These are phyloP conservation scores for Gomphus sp. DNA, from an alignment of 1,284 basidiomycete species.

Conservation along the genomic window DNA sequence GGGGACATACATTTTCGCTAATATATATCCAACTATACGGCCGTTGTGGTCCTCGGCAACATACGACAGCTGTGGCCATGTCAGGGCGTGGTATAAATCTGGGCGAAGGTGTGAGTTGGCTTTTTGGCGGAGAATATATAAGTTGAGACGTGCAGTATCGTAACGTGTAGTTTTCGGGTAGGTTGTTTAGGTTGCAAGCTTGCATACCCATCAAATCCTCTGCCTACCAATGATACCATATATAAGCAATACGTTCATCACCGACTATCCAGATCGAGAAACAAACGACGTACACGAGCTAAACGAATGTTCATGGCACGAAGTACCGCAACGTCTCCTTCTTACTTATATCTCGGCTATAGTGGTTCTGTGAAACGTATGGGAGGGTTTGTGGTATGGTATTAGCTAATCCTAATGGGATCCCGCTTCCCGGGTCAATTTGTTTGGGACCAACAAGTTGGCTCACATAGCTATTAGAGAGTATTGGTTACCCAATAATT, in stretches of 20 bases:
- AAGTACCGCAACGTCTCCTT: not conserved
- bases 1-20: constrained; percentile 78
- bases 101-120: not conserved
- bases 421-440: too few relatives aligned
- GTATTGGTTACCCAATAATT: too few relatives aligned
- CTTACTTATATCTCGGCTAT: too few relatives aligned
- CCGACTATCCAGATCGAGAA: too few relatives aligned
- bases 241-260: not conserved
- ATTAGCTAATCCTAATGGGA: too few relatives aligned
- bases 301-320: constrained; percentile 1
- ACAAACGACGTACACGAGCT: not conserved
- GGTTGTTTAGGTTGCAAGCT: constrained; percentile 79
- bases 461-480: too few relatives aligned
- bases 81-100: constrained; percentile 87
- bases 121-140: not conserved
- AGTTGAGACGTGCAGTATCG: constrained; percentile 65
- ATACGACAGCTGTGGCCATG: constrained; percentile 92
- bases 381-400: too few relatives aligned
- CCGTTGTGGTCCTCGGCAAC: constrained; percentile 89
- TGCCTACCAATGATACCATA: constrained; percentile 25
- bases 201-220: constrained; percentile 85
- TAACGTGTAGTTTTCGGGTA: constrained; percentile 84
- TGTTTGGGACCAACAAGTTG: too few relatives aligned
- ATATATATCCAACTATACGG: constrained; percentile 87
- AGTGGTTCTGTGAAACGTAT: too few relatives aligned